Evolutionary conservation across 2,329 filamentous ascomycete species (phyloP).

Genomic region (Sclerotiophoma versabilis): DNA sequence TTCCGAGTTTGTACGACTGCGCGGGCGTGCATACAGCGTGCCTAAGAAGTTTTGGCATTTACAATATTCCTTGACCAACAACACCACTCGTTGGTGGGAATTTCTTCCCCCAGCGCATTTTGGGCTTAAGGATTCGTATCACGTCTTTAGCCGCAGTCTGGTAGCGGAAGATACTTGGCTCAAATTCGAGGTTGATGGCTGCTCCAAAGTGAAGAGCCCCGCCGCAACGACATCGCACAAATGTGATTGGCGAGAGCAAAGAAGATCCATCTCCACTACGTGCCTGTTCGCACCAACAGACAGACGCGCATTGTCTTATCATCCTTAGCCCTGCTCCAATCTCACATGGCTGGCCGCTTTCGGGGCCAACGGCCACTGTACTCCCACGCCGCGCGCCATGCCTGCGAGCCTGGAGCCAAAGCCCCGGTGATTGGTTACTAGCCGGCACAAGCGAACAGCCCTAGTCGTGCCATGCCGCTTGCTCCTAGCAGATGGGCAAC

Average conservation of each 20-base stretch:
- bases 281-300: slow-evolving; percentile 23
- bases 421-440: slow-evolving; percentile 37
- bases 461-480: slow-evolving; percentile 45
- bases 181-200: slow-evolving; percentile 22
- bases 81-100: slow-evolving; percentile 8
- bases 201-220: background rate
- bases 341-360: slow-evolving; percentile 41
- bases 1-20: slow-evolving; percentile 28
- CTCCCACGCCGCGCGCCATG: slow-evolving; percentile 32
- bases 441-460: slow-evolving; percentile 36
- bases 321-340: slow-evolving; percentile 34
- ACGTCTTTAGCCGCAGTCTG: slow-evolving; percentile 35
- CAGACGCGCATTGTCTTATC: slow-evolving; percentile 37
- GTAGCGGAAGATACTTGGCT: slow-evolving; percentile 6
- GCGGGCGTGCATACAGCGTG: slow-evolving; percentile 5
- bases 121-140: slow-evolving; percentile 22
- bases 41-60: background rate
- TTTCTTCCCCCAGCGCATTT: background rate
- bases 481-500: slow-evolving; percentile 35
- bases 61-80: background rate
- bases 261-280: slow-evolving; percentile 19
- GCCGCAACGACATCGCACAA: background rate
- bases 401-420: slow-evolving; percentile 25
- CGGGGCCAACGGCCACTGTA: slow-evolving; percentile 33
- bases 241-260: slow-evolving; percentile 5